Base-by-base conservation (phyloP, 2,329 filamentous ascomycete genomes). In the Xylariomycetidae sp. region DNA sequence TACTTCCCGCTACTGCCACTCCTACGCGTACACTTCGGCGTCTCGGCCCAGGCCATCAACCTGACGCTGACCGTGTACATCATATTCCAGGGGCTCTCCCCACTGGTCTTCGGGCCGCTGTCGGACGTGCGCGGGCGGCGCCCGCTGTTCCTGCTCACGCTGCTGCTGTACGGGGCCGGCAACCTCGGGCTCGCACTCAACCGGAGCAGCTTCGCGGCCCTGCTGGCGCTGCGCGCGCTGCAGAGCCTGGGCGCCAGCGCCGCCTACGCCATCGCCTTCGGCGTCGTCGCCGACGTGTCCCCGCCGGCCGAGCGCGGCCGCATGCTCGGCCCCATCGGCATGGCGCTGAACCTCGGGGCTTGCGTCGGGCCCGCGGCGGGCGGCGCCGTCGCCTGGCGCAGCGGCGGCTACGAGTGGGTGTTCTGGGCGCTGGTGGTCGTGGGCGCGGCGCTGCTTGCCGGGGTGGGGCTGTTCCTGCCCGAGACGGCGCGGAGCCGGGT, bases 151-250 rank as follows among this genome's bases (percentile, higher is more conserved):
- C 25, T 66, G 52, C 54, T n/a, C 1, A 63, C 57, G 1, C 60
- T 61, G 1, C 59, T 45, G 3, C 45, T 73, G 4, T 72, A 69
- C 59, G 64, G 63, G 0, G 57, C 66, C 0, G 70, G 63, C 2
- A 68, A 72, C 63, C 52, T 74, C 2, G 72, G 72, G 2, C 51
- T 64, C 1, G 67, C 33, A 13, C 13, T 31, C 2, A 32, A 32
- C 16, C n/a, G n/a, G n/a, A n/a, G n/a, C n/a, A 35, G 19, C 26
- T 45, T 43, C 30, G 32, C 27, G 2, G 38, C 31, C 2, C 31
- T 46, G 9, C 25, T 42, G 4, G 3, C 34, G 2, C 26, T 44
- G 14, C 36, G 42, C 4, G 40, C 31, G 1, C 12, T 45, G 6
- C 39, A 45, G 32, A 40, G 33, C 19, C 14, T 45, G 8, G 44